phyloP scores from a whole-genome alignment of 2,329 filamentous ascomycete species.

The Zymoseptoria brevis region DNA sequence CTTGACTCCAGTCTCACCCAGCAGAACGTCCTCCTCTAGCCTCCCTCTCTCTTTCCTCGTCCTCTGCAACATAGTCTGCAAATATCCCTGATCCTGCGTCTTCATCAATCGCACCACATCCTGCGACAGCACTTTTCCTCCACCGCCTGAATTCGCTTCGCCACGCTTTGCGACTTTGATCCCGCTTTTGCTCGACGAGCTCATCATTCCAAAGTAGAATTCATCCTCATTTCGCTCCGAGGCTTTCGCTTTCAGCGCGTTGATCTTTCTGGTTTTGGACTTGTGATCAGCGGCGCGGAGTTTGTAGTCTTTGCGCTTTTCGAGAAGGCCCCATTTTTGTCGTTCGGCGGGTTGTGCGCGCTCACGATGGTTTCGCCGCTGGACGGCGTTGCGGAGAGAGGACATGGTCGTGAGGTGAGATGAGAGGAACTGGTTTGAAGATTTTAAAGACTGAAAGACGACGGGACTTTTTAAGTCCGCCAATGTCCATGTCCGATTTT shows the following conservation, averaged over 20 bases:
- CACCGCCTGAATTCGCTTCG: slow-evolving; percentile 29
- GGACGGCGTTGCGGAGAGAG: slow-evolving; percentile 55
- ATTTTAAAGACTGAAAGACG: slow-evolving; percentile 1
- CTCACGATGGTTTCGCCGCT: slow-evolving; percentile 81
- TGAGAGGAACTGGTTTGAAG: slow-evolving; percentile 2
- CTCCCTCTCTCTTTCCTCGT: slow-evolving; percentile 47
- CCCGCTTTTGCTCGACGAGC: slow-evolving; percentile 39
- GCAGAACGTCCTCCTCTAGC: slow-evolving; percentile 32
- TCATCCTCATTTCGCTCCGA: slow-evolving; percentile 57
- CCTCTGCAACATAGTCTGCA: slow-evolving; percentile 51
- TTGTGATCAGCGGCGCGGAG: slow-evolving; percentile 58
- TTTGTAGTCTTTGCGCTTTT: slow-evolving; percentile 83
- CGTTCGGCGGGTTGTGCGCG: slow-evolving; percentile 80
- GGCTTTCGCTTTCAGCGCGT: slow-evolving; percentile 52
- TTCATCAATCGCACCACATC: slow-evolving; percentile 57
- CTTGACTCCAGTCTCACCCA: slow-evolving; percentile 34
- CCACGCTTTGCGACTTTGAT: slow-evolving; percentile 41
- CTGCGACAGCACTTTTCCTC: slow-evolving; percentile 37
- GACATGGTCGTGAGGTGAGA: slow-evolving; percentile 38
- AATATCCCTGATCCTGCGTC: slow-evolving; percentile 57
- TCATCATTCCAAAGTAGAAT: slow-evolving; percentile 59
- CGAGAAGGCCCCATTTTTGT: slow-evolving; percentile 78
- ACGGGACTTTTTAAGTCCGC: not conserved
- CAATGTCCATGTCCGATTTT: not conserved
- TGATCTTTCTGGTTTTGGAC: slow-evolving; percentile 52